Percentiles rank a stretch among this genome's conserved stretches.
These are phyloP conservation scores for Taxawa tesnikishii DNA, from an alignment of 2,329 filamentous ascomycete genomes.

Conservation along the genomic window DNA sequence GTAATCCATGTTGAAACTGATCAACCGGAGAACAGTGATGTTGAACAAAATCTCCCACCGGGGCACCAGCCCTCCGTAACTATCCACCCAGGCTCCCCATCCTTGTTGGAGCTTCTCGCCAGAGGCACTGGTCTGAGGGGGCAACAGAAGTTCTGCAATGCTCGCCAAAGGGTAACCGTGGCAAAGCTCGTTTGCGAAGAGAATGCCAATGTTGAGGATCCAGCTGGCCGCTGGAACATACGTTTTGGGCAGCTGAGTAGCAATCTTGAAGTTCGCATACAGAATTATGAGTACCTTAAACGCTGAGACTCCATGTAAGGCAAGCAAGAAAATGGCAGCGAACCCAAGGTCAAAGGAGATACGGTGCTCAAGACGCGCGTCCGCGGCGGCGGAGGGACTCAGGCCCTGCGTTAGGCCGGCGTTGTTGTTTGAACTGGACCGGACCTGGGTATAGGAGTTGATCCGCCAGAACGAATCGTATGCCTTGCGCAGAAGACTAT, in stretches of 20 bases:
- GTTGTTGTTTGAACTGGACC: conserved; percentile 19
- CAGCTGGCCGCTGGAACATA: conserved; percentile 70
- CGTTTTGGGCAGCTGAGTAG: conserved; percentile 55
- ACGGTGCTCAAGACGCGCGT: conserved; percentile 48
- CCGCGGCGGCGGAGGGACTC: conserved; percentile 36
- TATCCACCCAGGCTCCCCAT: conserved; percentile 64
- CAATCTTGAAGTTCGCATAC: conserved; percentile 69
- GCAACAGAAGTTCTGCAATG: conserved; percentile 43
- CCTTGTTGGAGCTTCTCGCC: conserved; percentile 25
- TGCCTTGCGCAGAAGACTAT: conserved; percentile 62
- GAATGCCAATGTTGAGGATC: conserved; percentile 72
- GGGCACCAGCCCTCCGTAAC: conserved; percentile 67
- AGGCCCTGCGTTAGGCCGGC: conserved; percentile 26
- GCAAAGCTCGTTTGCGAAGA: conserved; percentile 84
- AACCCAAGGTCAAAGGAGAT: conserved; percentile 75
- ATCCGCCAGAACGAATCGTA: conserved; percentile 48
- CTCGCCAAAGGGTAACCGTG: conserved; percentile 62
- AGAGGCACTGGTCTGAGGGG: conserved; percentile 24
- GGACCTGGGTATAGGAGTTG: conserved; percentile 31
- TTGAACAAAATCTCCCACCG: conserved; percentile 99
- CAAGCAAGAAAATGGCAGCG: conserved; percentile 63
- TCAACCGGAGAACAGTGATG: conserved; percentile 77
- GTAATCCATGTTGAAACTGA: conserved; percentile 95
- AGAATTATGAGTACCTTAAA: conserved; percentile 74
- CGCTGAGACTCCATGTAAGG: conserved; percentile 73